phyloP scores from a whole-genome alignment of 1,284 basidiomycete species.

The Trichosporon sp. region DNA sequence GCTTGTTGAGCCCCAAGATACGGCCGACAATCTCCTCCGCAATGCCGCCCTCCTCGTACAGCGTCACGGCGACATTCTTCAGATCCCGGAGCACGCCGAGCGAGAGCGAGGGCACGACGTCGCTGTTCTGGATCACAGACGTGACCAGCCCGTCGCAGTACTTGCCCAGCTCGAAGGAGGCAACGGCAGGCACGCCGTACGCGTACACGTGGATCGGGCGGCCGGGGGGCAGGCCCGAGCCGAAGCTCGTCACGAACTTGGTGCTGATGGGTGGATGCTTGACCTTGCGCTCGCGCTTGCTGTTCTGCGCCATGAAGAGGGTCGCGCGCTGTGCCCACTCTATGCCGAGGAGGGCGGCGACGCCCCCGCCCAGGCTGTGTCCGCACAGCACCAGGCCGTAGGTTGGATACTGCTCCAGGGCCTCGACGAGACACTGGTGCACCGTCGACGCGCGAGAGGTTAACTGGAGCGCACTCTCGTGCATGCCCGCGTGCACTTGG shows the following conservation, averaged over 20 bases:
- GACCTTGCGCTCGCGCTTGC: constrained; percentile 27
- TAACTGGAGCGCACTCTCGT: constrained; percentile 57
- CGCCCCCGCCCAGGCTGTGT: constrained; percentile 60
- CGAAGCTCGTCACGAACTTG: constrained; percentile 58
- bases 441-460: constrained; percentile 56
- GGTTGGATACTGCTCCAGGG: constrained; percentile 55
- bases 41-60: constrained; percentile 56
- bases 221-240: constrained; percentile 59
- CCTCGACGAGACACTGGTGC: constrained; percentile 57
- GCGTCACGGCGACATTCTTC: constrained; percentile 58
- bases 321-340: constrained; percentile 48
- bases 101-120: constrained; percentile 54
- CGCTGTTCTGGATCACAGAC: constrained; percentile 56
- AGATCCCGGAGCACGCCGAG: constrained; percentile 60
- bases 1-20: constrained; percentile 50
- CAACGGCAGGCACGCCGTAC: constrained; percentile 57
- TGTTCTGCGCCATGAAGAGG: constrained; percentile 45
- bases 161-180: constrained; percentile 57
- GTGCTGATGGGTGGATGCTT: constrained; percentile 55
- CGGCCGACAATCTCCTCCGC: constrained; percentile 60
- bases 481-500: constrained; percentile 61
- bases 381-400: constrained; percentile 61
- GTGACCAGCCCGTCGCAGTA: constrained; percentile 59
- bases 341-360: constrained; percentile 57
- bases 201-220: constrained; percentile 60